A percentile compares a stretch with the other conserved stretches of the same genome.
These are phyloP conservation scores for Vitis rupestris DNA, from an alignment of 164 flowering plant genomes.

Conservation along the genomic window DNA sequence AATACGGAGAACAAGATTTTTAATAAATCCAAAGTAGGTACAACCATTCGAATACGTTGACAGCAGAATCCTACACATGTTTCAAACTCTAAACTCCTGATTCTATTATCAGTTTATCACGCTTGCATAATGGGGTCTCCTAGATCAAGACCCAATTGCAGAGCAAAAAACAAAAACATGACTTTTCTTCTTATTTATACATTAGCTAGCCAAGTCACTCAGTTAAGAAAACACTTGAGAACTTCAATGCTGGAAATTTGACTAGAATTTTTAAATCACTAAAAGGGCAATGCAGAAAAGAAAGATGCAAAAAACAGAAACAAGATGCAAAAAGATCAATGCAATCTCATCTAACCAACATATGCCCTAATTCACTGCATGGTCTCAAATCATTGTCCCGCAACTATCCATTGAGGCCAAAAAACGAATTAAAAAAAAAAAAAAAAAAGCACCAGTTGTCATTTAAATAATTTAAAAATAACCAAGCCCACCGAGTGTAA, in stretches of 20 bases:
- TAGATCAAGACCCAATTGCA: too few relatives aligned
- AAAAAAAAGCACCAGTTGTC: too few relatives aligned
- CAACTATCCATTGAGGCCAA: neutral
- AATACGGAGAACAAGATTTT: neutral
- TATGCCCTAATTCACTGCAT: neutral
- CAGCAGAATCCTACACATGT: neutral
- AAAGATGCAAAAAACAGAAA: neutral
- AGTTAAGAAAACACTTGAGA: neutral
- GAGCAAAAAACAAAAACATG: too few relatives aligned
- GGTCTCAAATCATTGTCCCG: neutral
- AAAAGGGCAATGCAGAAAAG: neutral
- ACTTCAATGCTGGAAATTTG: neutral
- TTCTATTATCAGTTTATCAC: too few relatives aligned
- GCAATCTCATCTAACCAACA: neutral
- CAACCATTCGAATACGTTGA: neutral
- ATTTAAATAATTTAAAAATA: too few relatives aligned
- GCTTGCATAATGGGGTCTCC: too few relatives aligned
- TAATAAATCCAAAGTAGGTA: neutral
- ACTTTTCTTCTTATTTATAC: too few relatives aligned
- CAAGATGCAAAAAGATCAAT: neutral
- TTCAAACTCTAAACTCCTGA: neutral
- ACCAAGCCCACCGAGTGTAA: too few relatives aligned
- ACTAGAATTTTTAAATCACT: neutral
- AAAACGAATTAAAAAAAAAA: neutral
- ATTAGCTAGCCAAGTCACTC: neutral